Percentiles rank a stretch among this genome's conserved stretches.
Evolutionary conservation across 2,329 filamentous ascomycete genomes (phyloP).

Genomic region (Pestalotiopsis sp.): DNA sequence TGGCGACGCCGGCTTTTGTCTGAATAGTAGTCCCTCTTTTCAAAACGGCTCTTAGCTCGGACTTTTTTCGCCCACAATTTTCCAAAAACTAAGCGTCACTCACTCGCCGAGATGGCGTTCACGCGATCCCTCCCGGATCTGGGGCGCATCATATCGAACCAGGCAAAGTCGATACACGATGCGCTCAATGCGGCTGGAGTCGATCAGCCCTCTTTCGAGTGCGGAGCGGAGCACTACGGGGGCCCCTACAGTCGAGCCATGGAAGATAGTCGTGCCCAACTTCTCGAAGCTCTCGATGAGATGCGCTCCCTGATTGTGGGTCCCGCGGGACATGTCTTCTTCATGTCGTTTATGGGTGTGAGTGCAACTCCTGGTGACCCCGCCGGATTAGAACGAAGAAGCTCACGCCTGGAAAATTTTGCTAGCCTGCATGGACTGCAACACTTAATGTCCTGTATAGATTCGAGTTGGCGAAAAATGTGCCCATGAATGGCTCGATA

Average conservation of each 20-base stretch:
- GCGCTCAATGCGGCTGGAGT: conserved; percentile 7
- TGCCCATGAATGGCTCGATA: conserved; percentile 12
- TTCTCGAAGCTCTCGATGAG: conserved; percentile 15
- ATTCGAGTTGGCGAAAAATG: conserved; percentile 16
- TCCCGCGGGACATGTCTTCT: conserved; percentile 16
- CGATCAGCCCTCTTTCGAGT: conserved; percentile 11
- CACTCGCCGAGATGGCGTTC: conserved; percentile 3
- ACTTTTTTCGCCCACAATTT: too few relatives aligned
- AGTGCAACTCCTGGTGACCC: background rate
- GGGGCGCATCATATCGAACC: conserved; percentile 11
- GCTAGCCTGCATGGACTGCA: conserved; percentile 15
- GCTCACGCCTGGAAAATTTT: background rate
- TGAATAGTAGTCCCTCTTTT: too few relatives aligned
- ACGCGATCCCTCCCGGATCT: conserved; percentile 13
- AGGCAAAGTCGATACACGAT: conserved; percentile 12
- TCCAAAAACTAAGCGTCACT: too few relatives aligned
- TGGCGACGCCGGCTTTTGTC: too few relatives aligned
- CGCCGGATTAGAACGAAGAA: background rate
- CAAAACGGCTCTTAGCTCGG: too few relatives aligned
- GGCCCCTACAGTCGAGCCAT: conserved; percentile 9
- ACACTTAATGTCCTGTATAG: conserved; percentile 16
- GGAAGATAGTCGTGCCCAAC: conserved; percentile 13
- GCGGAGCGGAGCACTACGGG: background rate
- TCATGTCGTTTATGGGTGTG: conserved; percentile 17
- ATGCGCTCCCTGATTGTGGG: conserved; percentile 14